phyloP scores from a whole-genome alignment of 805 yeast species.

The Hanseniaspora hatyaiensis region DNA sequence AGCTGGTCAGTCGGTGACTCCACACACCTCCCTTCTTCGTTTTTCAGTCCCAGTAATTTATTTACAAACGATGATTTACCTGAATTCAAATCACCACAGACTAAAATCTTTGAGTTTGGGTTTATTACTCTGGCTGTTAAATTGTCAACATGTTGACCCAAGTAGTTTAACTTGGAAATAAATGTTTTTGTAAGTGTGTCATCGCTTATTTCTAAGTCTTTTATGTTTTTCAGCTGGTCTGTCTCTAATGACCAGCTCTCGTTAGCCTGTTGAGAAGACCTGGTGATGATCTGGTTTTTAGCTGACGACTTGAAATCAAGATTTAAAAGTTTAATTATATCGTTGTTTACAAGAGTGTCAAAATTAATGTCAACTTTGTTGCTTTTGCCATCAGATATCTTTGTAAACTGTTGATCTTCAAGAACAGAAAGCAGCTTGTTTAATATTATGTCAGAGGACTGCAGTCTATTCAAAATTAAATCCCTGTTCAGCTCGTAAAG shows the following conservation, averaged over 20 bases:
- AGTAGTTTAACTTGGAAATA: conserved; percentile 39
- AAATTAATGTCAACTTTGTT: conserved; percentile 1
- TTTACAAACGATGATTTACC: conserved; percentile 96
- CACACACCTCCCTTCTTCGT: conserved; percentile 31
- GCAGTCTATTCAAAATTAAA: conserved; percentile 3
- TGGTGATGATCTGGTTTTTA: conserved; percentile 1
- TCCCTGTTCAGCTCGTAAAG: conserved; percentile 14
- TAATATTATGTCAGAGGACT: conserved; percentile 1
- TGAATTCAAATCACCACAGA: conserved; percentile 93
- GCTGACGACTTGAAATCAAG: conserved; percentile 9
- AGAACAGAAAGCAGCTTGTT: not conserved
- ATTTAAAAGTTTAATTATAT: not conserved
- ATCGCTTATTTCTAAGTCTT: conserved; percentile 12
- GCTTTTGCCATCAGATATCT: not conserved
- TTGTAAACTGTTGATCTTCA: not conserved
- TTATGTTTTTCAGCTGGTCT: conserved; percentile 4
- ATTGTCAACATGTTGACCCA: conserved; percentile 54
- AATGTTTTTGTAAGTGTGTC: conserved; percentile 7
- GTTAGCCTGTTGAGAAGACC: not conserved
- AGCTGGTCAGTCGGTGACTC: conserved; percentile 81
- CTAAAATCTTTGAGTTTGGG: conserved; percentile 82
- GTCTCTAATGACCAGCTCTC: not conserved
- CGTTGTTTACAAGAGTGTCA: conserved; percentile 8
- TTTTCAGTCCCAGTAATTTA: conserved; percentile 61
- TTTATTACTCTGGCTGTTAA: conserved; percentile 79